Evolutionary conservation across 208 protist species (phyloP), one percentile per base, ranked within the genome.

Genomic region (Trypanosoma brucei): DNA sequence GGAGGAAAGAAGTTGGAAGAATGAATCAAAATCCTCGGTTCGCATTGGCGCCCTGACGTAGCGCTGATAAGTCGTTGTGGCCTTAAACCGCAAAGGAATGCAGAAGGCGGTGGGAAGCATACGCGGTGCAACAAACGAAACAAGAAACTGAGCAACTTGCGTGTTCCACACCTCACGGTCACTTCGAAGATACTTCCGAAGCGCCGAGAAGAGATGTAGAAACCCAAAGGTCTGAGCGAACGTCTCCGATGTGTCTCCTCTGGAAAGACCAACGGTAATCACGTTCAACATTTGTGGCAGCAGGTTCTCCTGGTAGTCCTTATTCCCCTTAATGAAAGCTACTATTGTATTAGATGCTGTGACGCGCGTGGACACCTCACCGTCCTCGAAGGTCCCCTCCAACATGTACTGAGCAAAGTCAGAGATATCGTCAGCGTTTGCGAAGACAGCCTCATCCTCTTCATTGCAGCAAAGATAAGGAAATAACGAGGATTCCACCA

Each of bases 321-420:
- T 95, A 65, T 84, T 84, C 11, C 73, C 81, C 30, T 79, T 79
- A 49, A 92, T 75, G 7, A 95, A 46, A 0, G 84, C 82, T 9
- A 90, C 64, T 50, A 95, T 88, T 0, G 84, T 68, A 70, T 92
- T 91, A 8, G 86, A 86, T 8, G 89, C 89, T 37, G 80, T 86
- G 61, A 86, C 74, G 9, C 89, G 84, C 45, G 62, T 76, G 8
- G 85, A 83, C 42, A 90, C 61, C 72, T 92, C 84, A 52, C 84
- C 75, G 33, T 76, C 78, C n/a, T 72, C 73, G 42, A 88, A 78
- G 36, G 78, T 76, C 65, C 91, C 86, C 52, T 92, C 83, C 70
- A 88, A 77, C 86, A 93, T 88, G 68, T 92, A 92, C 77, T 90
- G 77, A 52, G 81, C 79, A 75, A 85, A 92, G 45, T 91, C 84